Conservation (phyloP, 495 filamentous ascomycete species). For the Hypomontagnella monticulosa region DNA sequence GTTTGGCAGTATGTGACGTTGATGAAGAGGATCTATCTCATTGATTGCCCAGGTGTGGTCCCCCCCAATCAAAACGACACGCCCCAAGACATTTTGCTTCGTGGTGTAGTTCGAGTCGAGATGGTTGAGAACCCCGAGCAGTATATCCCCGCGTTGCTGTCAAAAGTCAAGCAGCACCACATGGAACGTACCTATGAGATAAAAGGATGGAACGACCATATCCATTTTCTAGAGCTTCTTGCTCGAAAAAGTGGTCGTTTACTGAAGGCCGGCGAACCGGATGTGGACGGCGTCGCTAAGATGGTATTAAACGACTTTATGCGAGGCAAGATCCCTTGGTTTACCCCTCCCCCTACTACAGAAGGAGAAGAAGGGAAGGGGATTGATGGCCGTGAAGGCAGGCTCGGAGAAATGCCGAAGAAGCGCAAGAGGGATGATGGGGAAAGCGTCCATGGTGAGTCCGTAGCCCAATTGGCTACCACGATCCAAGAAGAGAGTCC, state of each 20-base stretch:
- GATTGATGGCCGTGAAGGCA: constrained; percentile 65
- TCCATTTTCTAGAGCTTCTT: constrained; percentile 85
- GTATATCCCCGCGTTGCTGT: constrained; percentile 86
- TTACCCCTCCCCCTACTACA: constrained; percentile 76
- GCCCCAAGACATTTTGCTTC: constrained; percentile 86
- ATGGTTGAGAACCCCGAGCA: constrained; percentile 96
- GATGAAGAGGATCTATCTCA: constrained; percentile 96
- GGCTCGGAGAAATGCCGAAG: constrained; percentile 66
- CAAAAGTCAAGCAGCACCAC: constrained; percentile 82
- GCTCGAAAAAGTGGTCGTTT: constrained; percentile 88
- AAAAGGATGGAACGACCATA: constrained; percentile 74
- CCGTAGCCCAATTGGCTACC: constrained; percentile 44
- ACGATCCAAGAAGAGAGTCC: constrained; percentile 38
- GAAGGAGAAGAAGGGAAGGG: constrained; percentile 64
- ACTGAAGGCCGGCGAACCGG: constrained; percentile 88
- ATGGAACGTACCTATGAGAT: constrained; percentile 93
- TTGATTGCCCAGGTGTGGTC: constrained; percentile 96
- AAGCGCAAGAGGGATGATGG: constrained; percentile 65
- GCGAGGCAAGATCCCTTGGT: constrained; percentile 95
- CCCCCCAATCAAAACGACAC: constrained; percentile 84
- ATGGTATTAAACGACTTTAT: constrained; percentile 95
- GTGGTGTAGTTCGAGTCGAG: constrained; percentile 92
- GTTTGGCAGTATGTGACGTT: constrained; percentile 98
- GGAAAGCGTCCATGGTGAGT: constrained; percentile 51
- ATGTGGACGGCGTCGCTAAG: constrained; percentile 92